Base-by-base conservation (phyloP, 129 eudicot species). In the Logfia minima region DNA sequence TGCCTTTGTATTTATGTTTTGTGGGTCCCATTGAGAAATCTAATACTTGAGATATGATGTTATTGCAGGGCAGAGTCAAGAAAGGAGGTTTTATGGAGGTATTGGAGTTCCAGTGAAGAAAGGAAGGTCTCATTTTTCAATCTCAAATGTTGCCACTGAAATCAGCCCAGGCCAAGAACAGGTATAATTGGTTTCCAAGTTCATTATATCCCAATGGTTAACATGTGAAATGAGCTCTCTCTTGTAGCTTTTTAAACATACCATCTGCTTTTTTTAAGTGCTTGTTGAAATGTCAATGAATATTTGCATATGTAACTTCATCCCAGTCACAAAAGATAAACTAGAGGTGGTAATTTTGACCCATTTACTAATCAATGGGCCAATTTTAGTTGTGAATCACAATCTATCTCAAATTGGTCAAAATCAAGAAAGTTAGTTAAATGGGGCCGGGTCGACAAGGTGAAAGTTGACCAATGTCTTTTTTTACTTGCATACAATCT, bases 121-220 rank as follows among this genome's bases (percentile, higher is more conserved):
- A 77, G 89, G 85, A 80, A 87, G 86, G 81, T 88, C 90, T 39
- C 75, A 77, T 16, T 80, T 88, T 26, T 84, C 92, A 14, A 69
- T 93, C 77, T 83, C 98, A 66, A 91, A 89, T 87, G 96, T 93
- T 63, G 90, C 96, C 82, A 93, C 97, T 32, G 96, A 90, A 79
- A 68, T 90, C 79, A 87, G 77, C 80, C 91, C 98, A 29, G 86
- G 92, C 52, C 92, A 92, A 80, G 81, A 89, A 68, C 81, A 88
- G 95, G 98, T 93, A 75, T 34, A 39, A 29, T 6, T 71, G 18
- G 61, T 51, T 22, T 66, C 48, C 16, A 18, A 16, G n/a, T 21
- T 29, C 22, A 24, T 56, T 28, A 6, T 35, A 68, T 22, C 72
- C 55, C n/a, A 66, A 34, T 23, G 4, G 17, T 8, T 68, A 21